Evolutionary conservation across 257 asterid species (phyloP).

Genomic region (Salvia miltiorrhiza): DNA sequence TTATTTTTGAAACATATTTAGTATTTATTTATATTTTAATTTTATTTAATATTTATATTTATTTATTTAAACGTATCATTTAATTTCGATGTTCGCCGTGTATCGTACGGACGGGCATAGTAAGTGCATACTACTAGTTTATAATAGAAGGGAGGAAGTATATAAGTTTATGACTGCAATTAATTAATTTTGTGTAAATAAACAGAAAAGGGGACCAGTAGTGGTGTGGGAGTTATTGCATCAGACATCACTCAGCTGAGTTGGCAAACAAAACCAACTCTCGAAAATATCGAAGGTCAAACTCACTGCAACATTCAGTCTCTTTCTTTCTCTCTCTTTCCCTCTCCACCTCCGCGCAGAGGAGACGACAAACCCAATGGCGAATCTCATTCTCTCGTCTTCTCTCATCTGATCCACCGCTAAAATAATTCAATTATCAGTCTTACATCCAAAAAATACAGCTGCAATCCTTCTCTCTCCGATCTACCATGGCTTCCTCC

Average conservation of each 20-base stretch:
- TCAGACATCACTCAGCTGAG: slow-evolving; percentile 1
- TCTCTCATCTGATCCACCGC: slow-evolving; percentile 22
- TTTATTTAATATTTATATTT: no score
- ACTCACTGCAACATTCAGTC: neutral
- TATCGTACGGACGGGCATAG: no score
- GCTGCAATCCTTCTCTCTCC: neutral
- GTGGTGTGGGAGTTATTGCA: neutral
- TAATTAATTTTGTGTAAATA: no score
- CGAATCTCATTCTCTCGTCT: slow-evolving; percentile 23
- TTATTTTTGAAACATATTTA: no score
- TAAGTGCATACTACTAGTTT: no score
- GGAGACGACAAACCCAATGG: slow-evolving; percentile 15
- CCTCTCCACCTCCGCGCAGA: neutral
- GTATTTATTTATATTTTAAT: no score
- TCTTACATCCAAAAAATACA: neutral
- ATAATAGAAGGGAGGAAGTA: no score
- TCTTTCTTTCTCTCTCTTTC: neutral
- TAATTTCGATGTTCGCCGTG: no score
- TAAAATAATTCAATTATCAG: neutral
- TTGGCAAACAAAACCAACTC: slow-evolving; percentile 4
- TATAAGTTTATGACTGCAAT: no score
- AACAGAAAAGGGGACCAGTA: no score
- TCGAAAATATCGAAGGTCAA: slow-evolving; percentile 27
- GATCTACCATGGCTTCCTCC: slow-evolving; percentile 32
- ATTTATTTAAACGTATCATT: no score